Evolutionary conservation across 306 rosid species (phyloP).

Genomic region (Carpinus fangiana): DNA sequence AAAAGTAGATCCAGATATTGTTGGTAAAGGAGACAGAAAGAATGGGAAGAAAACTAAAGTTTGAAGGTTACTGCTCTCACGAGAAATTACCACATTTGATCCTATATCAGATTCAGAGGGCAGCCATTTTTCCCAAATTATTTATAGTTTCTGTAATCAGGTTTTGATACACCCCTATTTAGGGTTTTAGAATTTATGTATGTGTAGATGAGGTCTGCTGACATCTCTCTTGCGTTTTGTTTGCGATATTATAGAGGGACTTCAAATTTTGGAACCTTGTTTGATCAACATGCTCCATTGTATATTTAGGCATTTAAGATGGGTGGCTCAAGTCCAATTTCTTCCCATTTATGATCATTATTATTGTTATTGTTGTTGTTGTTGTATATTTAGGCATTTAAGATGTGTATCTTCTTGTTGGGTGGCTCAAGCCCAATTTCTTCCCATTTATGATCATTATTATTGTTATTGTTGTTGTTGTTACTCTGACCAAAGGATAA

Average conservation of each 20-base stretch:
- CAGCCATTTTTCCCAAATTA: not conserved
- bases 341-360: not conserved
- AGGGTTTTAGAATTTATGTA: slow-evolving; percentile 8
- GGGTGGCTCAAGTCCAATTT: not conserved
- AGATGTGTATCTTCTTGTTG: not conserved
- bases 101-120: slow-evolving; percentile 16
- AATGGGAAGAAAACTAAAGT: slow-evolving; percentile 17
- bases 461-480: too few species aligned
- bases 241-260: not conserved
- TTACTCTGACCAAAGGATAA: too few species aligned
- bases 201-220: not conserved
- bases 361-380: too few species aligned
- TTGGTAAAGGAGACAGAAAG: slow-evolving; percentile 11
- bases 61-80: not conserved
- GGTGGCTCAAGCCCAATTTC: not conserved
- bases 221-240: slow-evolving; percentile 14
- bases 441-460: not conserved
- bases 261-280: not conserved
- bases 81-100: not conserved
- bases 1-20: slow-evolving; percentile 4
- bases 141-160: not conserved
- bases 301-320: not conserved
- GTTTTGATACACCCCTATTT: slow-evolving; percentile 8
- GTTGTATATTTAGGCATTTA: not conserved
- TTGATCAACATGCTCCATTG: not conserved